phyloP scores from a whole-genome alignment of 2,329 filamentous ascomycete species.

The Rhexocercosporidium sp. region DNA sequence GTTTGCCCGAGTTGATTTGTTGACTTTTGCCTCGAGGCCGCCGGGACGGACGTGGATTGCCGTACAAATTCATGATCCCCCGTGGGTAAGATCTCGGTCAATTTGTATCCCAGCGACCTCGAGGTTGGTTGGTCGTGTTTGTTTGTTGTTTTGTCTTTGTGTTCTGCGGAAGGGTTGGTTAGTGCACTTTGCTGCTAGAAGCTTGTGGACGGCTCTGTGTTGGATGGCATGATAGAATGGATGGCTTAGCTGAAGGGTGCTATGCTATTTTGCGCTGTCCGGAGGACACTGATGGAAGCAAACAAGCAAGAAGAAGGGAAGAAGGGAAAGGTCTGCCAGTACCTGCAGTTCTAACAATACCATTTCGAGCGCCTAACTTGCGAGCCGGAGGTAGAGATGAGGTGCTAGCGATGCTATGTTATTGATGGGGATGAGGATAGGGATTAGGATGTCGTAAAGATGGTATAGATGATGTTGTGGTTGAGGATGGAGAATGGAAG shows the following conservation, averaged over 20 bases:
- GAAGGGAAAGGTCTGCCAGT: neutral
- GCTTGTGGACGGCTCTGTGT: no score
- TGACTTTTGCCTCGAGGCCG: neutral
- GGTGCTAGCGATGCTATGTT: neutral
- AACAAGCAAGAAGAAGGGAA: neutral
- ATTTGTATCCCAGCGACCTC: neutral
- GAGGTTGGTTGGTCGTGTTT: neutral
- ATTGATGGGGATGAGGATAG: conserved; percentile 38
- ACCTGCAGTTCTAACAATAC: neutral
- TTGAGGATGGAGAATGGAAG: neutral
- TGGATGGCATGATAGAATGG: no score
- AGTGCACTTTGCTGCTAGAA: neutral
- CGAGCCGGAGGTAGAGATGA: neutral
- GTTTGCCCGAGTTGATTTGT: no score
- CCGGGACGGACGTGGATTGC: neutral
- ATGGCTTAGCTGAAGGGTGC: no score
- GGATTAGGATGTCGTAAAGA: neutral
- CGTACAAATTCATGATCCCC: neutral
- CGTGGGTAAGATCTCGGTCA: neutral
- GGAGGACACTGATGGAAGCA: no score
- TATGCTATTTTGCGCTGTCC: no score
- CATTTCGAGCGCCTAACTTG: neutral
- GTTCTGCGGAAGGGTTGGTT: neutral
- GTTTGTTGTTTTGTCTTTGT: neutral
- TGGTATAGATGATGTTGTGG: neutral